A percentile compares a stretch with the other conserved stretches of the same genome.
Evolutionary conservation across 805 yeast species (phyloP).

Genomic region (Starmerella khaoyaiensis): DNA sequence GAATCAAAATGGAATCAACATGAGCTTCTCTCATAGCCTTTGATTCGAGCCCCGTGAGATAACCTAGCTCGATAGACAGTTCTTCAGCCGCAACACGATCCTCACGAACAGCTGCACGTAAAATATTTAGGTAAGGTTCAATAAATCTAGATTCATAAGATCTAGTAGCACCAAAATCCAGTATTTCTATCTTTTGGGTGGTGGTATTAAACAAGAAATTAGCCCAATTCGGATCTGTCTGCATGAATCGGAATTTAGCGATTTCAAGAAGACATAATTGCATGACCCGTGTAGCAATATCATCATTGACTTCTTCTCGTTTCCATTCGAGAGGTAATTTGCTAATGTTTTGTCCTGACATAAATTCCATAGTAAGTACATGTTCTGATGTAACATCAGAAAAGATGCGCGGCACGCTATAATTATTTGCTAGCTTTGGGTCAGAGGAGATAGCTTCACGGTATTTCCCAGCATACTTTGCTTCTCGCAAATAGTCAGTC

Average conservation of each 20-base stretch:
- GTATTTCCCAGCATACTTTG: conserved; percentile 59
- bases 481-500: conserved; percentile 89
- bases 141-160: conserved; percentile 60
- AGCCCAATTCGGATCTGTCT: conserved; percentile 99
- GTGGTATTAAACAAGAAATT: conserved; percentile 70
- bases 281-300: conserved; percentile 79
- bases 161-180: conserved; percentile 94
- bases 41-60: conserved; percentile 82
- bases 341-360: conserved; percentile 66
- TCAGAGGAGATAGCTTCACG: conserved; percentile 46
- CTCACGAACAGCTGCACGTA: conserved; percentile 59
- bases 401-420: conserved; percentile 70
- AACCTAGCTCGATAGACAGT: conserved; percentile 65
- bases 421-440: conserved; percentile 34
- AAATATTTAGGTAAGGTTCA: conserved; percentile 49
- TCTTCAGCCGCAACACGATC: conserved; percentile 53
- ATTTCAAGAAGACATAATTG: conserved; percentile 75
- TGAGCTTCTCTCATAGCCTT: conserved; percentile 84
- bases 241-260: conserved; percentile 80
- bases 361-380: conserved; percentile 77
- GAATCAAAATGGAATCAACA: conserved; percentile 72
- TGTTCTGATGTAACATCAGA: conserved; percentile 66
- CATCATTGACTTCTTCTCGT: conserved; percentile 60
- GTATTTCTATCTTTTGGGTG: conserved; percentile 64
- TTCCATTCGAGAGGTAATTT: conserved; percentile 27